Evolutionary conservation across 2,329 filamentous ascomycete species (phyloP).

Genomic region (Neospermospora avenae): DNA sequence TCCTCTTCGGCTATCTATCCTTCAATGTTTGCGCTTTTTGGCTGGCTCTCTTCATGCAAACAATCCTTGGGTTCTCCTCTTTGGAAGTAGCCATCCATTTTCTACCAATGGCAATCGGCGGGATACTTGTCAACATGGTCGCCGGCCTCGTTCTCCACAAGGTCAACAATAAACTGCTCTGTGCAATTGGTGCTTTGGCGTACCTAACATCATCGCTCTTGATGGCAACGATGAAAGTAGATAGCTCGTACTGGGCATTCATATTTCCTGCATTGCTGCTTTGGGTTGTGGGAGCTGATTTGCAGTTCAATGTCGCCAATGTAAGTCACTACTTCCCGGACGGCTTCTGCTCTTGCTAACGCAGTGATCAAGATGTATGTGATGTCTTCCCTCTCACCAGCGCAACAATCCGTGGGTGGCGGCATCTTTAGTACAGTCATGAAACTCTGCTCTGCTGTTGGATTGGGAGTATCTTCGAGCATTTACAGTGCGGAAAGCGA

Average conservation of each 20-base stretch:
- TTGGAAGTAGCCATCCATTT: constrained; percentile 60
- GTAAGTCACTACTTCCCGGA: constrained; percentile 39
- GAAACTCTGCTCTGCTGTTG: constrained; percentile 49
- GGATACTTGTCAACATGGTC: constrained; percentile 60
- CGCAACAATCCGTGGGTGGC: constrained; percentile 59
- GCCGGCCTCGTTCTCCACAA: constrained; percentile 60
- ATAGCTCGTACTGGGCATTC: constrained; percentile 62
- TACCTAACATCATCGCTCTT: constrained; percentile 45
- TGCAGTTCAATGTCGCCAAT: constrained; percentile 68
- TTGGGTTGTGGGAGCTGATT: constrained; percentile 61
- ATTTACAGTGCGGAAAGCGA: constrained; percentile 52
- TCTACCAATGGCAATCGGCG: constrained; percentile 63
- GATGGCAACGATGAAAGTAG: constrained; percentile 51
- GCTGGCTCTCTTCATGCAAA: constrained; percentile 62
- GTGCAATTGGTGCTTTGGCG: constrained; percentile 42
- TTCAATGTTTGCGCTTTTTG: constrained; percentile 60
- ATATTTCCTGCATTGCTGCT: constrained; percentile 59
- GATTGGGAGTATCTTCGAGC: constrained; percentile 59
- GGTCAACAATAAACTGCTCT: constrained; percentile 62
- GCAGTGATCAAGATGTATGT: constrained; percentile 68
- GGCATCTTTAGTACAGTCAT: constrained; percentile 67
- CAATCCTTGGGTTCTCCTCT: constrained; percentile 48
- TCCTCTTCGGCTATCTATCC: constrained; percentile 58
- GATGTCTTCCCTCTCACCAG: constrained; percentile 58
- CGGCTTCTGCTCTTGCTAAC: not conserved